Evolutionary conservation across 805 yeast genomes (phyloP).

Genomic region (Cyberlindnera saturnus): DNA sequence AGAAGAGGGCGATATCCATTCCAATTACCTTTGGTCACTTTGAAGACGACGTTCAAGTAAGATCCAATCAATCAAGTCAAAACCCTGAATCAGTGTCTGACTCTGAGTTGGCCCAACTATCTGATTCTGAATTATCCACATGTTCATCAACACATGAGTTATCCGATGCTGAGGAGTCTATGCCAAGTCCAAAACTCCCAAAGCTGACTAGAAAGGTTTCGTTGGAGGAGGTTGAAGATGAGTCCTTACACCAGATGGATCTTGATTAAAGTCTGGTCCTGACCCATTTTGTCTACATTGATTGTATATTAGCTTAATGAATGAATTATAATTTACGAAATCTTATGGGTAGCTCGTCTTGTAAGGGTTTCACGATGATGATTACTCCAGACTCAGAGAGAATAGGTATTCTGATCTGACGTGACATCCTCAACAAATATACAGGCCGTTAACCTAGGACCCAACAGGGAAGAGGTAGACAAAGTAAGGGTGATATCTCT

Average conservation of each 20-base stretch:
- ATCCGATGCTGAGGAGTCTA: neutral
- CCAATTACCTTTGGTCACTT: neutral
- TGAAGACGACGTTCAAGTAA: neutral
- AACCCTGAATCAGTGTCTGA: neutral
- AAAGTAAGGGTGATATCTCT: too few relatives aligned
- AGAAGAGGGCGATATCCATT: neutral
- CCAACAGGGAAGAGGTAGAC: too few relatives aligned
- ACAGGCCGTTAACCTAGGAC: too few relatives aligned
- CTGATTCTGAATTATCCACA: neutral
- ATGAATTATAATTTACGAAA: too few relatives aligned
- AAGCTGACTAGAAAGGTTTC: slow-evolving; percentile 18
- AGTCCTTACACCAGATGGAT: slow-evolving; percentile 11
- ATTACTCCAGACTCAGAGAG: too few relatives aligned
- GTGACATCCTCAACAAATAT: too few relatives aligned
- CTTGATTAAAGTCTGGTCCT: slow-evolving; percentile 2
- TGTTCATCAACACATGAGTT: neutral
- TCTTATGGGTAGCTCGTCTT: too few relatives aligned
- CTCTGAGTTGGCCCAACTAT: too few relatives aligned
- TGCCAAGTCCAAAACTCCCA: slow-evolving; percentile 8
- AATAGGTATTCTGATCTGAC: too few relatives aligned
- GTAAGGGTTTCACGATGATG: too few relatives aligned
- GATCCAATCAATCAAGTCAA: neutral
- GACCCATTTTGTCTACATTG: too few relatives aligned
- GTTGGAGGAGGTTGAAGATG: slow-evolving; percentile 21
- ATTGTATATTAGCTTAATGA: neutral